These are phyloP conservation scores for Cystofilobasidium macerans DNA, from an alignment of 768 basidiomycete species.

Conservation along the genomic window DNA sequence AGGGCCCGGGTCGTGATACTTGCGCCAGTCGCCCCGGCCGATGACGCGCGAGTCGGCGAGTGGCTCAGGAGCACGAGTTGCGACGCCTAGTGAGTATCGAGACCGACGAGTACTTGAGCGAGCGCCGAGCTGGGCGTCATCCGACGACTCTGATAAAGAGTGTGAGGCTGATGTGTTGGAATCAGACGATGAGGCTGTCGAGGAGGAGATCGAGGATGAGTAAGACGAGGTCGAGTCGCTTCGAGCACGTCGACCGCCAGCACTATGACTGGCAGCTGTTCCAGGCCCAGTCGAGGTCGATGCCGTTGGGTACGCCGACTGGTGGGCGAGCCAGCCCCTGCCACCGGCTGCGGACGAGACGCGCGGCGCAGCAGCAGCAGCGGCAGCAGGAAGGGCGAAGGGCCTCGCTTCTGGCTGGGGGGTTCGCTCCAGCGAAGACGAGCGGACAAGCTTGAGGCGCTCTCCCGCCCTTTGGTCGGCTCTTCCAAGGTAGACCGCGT, in stretches of 20 bases:
- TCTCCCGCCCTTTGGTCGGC: neutral
- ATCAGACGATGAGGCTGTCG: neutral
- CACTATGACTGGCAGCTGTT: neutral
- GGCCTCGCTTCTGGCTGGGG: neutral
- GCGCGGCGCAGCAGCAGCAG: neutral
- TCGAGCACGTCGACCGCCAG: neutral
- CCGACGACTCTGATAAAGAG: neutral
- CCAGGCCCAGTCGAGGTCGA: neutral
- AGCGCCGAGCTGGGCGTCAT: neutral
- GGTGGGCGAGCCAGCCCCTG: conserved; percentile 1
- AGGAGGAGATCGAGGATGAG: neutral
- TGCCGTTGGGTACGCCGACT: neutral
- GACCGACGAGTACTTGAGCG: neutral
- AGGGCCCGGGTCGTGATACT: neutral
- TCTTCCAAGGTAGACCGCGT: no score
- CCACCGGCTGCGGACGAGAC: neutral
- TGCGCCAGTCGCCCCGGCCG: neutral
- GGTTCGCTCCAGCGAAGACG: no score
- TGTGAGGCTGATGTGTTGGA: neutral
- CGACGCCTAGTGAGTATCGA: neutral
- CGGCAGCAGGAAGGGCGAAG: no score
- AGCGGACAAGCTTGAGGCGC: no score
- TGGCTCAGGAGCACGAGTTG: neutral
- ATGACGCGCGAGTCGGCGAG: neutral
- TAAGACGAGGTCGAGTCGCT: neutral